Percentiles rank a stretch among this genome's conserved stretches.
Evolutionary conservation across 768 basidiomycete species (phyloP).

Genomic region (Termitomyces sp.): DNA sequence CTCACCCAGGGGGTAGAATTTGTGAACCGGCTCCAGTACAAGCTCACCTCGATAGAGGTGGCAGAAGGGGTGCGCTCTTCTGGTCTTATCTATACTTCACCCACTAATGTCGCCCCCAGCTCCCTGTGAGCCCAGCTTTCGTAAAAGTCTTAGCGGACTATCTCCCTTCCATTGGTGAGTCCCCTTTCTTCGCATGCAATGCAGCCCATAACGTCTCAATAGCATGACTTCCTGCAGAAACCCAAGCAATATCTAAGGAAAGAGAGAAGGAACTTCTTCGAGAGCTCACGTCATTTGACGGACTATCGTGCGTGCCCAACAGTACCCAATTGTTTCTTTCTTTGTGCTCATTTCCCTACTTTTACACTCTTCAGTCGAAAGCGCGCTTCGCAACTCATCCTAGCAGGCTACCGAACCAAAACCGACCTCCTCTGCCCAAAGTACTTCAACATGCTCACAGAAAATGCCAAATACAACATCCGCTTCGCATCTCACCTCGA

Average conservation of each 20-base stretch:
- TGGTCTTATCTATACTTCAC: not conserved
- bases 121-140: not conserved
- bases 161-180: not conserved
- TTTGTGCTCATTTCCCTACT: not conserved
- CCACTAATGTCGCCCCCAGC: slow-evolving; percentile 24
- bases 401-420: slow-evolving; percentile 44
- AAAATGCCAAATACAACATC: slow-evolving; percentile 31
- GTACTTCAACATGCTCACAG: slow-evolving; percentile 35
- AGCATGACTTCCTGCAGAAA: not conserved
- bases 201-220: not conserved
- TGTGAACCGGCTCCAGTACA: slow-evolving; percentile 3
- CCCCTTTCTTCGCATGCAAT: not conserved
- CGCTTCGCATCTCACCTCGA: slow-evolving; percentile 38
- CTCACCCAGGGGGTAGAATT: not conserved
- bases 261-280: not conserved
- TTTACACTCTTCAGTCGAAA: slow-evolving; percentile 21
- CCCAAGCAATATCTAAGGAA: not conserved
- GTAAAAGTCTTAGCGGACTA: not conserved
- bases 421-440: slow-evolving; percentile 35
- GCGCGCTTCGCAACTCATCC: slow-evolving; percentile 40
- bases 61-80: not conserved
- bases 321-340: not conserved
- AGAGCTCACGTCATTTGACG: not conserved
- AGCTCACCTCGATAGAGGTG: slow-evolving; percentile 1
- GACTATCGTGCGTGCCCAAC: not conserved